Base-by-base conservation (phyloP, 108 stramenopile species). In the Cyclotella atomus region DNA sequence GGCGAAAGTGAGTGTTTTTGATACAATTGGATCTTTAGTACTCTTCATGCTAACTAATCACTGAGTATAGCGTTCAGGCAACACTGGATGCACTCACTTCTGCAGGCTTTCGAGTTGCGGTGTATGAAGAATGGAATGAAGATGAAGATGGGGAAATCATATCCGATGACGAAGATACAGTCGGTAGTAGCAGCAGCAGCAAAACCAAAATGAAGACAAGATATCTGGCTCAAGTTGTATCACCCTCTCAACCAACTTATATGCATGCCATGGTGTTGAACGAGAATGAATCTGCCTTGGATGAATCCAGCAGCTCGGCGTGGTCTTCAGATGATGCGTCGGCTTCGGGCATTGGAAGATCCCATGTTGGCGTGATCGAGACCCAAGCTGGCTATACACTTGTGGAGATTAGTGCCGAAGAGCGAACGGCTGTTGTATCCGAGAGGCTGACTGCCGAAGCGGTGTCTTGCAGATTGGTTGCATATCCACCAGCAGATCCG, bases 191-290 rank as follows among this genome's bases (percentile, higher is more conserved):
- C 20, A 36, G 47, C 52, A 67, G 61, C 44, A 55, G 38, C 5
- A 65, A 72, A 17, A 65, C 54, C 2, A 44, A 60, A 60, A 54
- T 92, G 68, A 97, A 97, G 74, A 74, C 69, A 29, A 74, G 96
- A 15, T 78, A 84, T 32, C 66, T 96, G 46, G 77, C 92, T 0
- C 95, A 96, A 60, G 92, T 97, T 36, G 97, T 97, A 1, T 92
- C 95, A 2, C 86, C 97, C 14, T 93, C 94, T 12, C 86, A 92
- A 17, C 92, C 97, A 21, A 96, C 95, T 0, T 98, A 98, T 75
- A 73, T 97, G 53, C 93, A 97, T 76, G 89, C 90, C 68, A 83
- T 89, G 36, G 84, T 89, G 56, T 60, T 95, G 72, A 70, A 76
- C 29, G 82, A 77, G 24, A 67, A 74, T 46, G 71, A 65, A 38